phyloP scores from a whole-genome alignment of 345 rosid species.

The Microcos paniculata region DNA sequence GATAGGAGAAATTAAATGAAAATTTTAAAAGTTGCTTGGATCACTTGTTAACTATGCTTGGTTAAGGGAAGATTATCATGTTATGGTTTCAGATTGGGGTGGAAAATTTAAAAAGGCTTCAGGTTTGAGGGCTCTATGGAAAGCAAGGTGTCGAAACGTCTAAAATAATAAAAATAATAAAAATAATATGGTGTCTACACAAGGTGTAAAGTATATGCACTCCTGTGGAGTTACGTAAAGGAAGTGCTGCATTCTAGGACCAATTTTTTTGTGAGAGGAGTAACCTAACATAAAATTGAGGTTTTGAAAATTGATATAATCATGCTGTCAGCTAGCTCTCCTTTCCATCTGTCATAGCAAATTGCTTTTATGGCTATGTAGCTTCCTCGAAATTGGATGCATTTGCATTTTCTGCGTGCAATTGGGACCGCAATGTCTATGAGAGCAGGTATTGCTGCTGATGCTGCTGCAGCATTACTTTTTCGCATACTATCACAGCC shows the following conservation, averaged over 20 bases:
- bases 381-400: constrained; percentile 99
- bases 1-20: background rate
- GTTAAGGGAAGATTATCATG: background rate
- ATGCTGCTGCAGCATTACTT: constrained; percentile 97
- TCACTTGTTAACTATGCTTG: background rate
- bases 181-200: too few relatives aligned
- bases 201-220: background rate
- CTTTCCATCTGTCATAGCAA: constrained; percentile 4
- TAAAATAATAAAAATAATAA: too few relatives aligned
- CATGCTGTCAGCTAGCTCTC: constrained; percentile 3
- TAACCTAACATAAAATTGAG: background rate
- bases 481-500: constrained; percentile 94
- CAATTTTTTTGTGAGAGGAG: background rate
- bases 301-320: background rate
- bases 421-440: constrained; percentile 98
- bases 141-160: too few relatives aligned
- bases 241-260: background rate
- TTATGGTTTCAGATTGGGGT: background rate
- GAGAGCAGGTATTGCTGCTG: constrained; percentile 98
- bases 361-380: constrained; percentile 36
- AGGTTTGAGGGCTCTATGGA: background rate
- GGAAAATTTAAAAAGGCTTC: background rate
- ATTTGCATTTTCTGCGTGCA: constrained; percentile 97
- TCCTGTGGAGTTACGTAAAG: background rate
- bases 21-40: background rate